Base-by-base conservation (phyloP, 78 protist species). In the Dictyostelium brefeldianum region DNA sequence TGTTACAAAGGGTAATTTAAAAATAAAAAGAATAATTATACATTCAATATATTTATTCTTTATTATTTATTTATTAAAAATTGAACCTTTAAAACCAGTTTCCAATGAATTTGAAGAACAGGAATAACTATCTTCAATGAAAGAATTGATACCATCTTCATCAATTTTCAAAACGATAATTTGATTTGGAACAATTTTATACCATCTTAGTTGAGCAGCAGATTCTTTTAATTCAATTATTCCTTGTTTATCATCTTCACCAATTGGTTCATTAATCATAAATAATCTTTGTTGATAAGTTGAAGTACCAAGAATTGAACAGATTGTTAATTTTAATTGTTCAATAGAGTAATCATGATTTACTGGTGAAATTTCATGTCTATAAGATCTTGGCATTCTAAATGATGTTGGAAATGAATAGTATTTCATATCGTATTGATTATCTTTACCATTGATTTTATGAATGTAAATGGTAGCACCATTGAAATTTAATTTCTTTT, bases 341-440 rank as follows among this genome's bases (percentile, higher is more conserved):
- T 64, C 84, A 8, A 87, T 47, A 20, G 83, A 77, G 20, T 31
- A 64, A 3, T 48, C 53, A 65, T n/a, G 6, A 65, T 48, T 27
- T 18, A 87, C 64, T n/a, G 93, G 93, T 9, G 41, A 59, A 25
- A 87, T 48, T 62, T 77, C 80, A 62, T 22, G 77, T 87, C 93
- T 74, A 48, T 64, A 78, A 0, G 41, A 56, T 75, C 92, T 85
- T 22, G 81, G 47, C 0, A 6, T 50, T 75, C 83, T 85, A 75
- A 46, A 25, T 10, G 18, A 53, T 12, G 78, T 15, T 17, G 92
- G 93, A 7, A 51, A 87, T 18, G 12, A 25, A 77, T 87, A 87
- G 29, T 59, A 77, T 64, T 87, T 74, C 20, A 20, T 11, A 77
- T 87, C 93, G 50, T 77, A 59, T 65, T 87, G 84, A 47, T 87